Percentiles rank a stretch among this genome's conserved stretches.
Evolutionary conservation across 2,329 filamentous ascomycete genomes (phyloP).

Genomic region (Apiospora rasikravindrae): DNA sequence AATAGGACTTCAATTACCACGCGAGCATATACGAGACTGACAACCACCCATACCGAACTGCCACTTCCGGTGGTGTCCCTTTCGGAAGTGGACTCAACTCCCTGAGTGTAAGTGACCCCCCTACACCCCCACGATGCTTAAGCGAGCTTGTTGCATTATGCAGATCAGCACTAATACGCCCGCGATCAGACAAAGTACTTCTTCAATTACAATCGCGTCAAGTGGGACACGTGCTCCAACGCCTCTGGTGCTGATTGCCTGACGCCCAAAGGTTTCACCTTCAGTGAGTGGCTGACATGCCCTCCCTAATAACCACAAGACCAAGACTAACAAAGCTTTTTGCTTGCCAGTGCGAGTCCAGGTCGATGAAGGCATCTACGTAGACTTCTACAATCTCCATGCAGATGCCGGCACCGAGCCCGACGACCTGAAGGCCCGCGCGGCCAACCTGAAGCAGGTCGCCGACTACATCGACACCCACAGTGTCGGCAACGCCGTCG

Average conservation of each 20-base stretch:
- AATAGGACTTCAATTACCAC: conserved; percentile 70
- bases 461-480: conserved; percentile 60
- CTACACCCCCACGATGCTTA: neutral
- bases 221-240: conserved; percentile 65
- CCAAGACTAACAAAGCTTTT: neutral
- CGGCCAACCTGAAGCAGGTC: conserved; percentile 64
- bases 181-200: conserved; percentile 57
- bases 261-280: conserved; percentile 73
- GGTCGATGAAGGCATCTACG: conserved; percentile 57
- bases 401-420: conserved; percentile 64
- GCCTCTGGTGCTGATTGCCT: conserved; percentile 64
- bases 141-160: neutral
- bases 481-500: conserved; percentile 64
- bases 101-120: conserved; percentile 36
- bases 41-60: conserved; percentile 63
- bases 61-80: conserved; percentile 68
- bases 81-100: conserved; percentile 71
- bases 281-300: conserved; percentile 40
- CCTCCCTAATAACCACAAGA: neutral
- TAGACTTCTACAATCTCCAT: conserved; percentile 72
- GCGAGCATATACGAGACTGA: conserved; percentile 66
- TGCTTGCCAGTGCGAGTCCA: conserved; percentile 54
- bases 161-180: neutral
- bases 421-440: conserved; percentile 60
- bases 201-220: conserved; percentile 59